Evolutionary conservation across 2,329 filamentous ascomycete genomes (phyloP).

Genomic region (Aspergillaceae sp.): DNA sequence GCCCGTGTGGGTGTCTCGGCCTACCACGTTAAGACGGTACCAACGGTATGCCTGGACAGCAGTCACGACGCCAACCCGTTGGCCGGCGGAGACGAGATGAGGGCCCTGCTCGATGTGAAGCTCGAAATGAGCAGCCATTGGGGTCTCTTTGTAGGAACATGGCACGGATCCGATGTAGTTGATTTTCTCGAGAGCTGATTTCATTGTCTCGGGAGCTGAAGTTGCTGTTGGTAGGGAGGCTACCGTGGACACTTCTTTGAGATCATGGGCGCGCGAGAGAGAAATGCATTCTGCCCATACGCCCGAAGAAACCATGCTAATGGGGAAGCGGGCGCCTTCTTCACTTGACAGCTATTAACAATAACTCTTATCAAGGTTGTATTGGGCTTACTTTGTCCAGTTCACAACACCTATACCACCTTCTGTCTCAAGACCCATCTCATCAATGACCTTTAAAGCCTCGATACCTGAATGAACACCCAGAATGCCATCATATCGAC

Average conservation of each 20-base stretch:
- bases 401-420: slow-evolving; percentile 67
- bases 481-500: slow-evolving; percentile 54
- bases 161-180: slow-evolving; percentile 56
- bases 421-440: slow-evolving; percentile 59
- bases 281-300: slow-evolving; percentile 67
- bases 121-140: slow-evolving; percentile 71
- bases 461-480: slow-evolving; percentile 67
- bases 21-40: slow-evolving; percentile 59
- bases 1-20: slow-evolving; percentile 64
- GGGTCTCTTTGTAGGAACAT: slow-evolving; percentile 50
- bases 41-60: slow-evolving; percentile 69
- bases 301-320: slow-evolving; percentile 64
- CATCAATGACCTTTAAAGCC: slow-evolving; percentile 58
- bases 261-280: slow-evolving; percentile 52
- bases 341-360: slow-evolving; percentile 45
- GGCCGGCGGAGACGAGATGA: slow-evolving; percentile 55
- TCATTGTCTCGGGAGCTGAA: slow-evolving; percentile 54
- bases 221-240: slow-evolving; percentile 37
- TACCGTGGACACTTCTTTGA: slow-evolving; percentile 51
- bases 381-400: slow-evolving; percentile 24
- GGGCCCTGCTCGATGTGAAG: slow-evolving; percentile 81
- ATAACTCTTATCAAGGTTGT: no score
- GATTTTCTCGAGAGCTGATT: slow-evolving; percentile 61
- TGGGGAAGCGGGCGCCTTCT: slow-evolving; percentile 71
- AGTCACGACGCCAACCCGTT: slow-evolving; percentile 61